phyloP scores from a whole-genome alignment of 495 filamentous ascomycete species.

The Achaetomiella virescens region DNA sequence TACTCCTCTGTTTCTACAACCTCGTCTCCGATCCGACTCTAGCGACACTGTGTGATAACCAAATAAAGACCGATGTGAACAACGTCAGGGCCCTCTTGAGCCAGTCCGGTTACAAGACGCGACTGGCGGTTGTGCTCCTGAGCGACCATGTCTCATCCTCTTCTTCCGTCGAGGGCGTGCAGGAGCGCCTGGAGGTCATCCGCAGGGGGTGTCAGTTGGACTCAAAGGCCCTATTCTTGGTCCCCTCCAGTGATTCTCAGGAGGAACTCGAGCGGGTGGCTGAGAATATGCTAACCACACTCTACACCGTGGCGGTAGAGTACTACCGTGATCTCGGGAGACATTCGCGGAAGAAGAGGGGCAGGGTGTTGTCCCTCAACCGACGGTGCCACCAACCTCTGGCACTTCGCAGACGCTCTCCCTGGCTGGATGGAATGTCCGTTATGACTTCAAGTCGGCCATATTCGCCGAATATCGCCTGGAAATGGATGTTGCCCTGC shows the following conservation, averaged over 20 bases:
- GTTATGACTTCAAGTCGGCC: constrained; percentile 89
- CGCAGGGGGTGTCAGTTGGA: constrained; percentile 73
- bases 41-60: constrained; percentile 71
- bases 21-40: constrained; percentile 63
- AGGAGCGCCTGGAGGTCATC: constrained; percentile 68
- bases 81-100: constrained; percentile 57
- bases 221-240: constrained; percentile 65
- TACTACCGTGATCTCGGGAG: constrained; percentile 90
- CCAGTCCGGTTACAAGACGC: constrained; percentile 64
- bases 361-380: constrained; percentile 67
- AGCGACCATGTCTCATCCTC: constrained; percentile 58
- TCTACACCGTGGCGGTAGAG: constrained; percentile 65
- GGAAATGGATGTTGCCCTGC: constrained; percentile 77
- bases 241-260: constrained; percentile 38
- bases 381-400: constrained; percentile 74
- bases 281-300: constrained; percentile 52
- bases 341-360: constrained; percentile 77
- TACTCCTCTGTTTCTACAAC: constrained; percentile 68
- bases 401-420: constrained; percentile 78
- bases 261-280: constrained; percentile 58
- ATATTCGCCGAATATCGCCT: constrained; percentile 85
- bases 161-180: constrained; percentile 47
- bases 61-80: constrained; percentile 84
- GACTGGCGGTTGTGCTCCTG: constrained; percentile 70
- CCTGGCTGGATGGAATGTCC: constrained; percentile 80